phyloP scores from a whole-genome alignment of 2,329 filamentous ascomycete genomes.

The Fonsecaea nubica region DNA sequence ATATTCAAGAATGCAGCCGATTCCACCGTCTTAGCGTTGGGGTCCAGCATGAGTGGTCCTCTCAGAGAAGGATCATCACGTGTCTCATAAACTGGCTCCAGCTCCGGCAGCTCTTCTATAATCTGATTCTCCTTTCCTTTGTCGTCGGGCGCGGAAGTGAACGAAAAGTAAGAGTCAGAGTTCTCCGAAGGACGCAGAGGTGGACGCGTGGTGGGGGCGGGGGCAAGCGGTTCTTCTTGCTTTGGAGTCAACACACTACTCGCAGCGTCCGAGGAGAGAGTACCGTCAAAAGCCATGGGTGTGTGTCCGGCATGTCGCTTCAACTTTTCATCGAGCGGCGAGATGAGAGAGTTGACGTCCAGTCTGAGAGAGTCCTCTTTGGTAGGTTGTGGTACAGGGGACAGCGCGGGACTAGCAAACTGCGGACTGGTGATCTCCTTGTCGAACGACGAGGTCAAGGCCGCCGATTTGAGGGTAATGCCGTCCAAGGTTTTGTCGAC shows the following conservation, averaged over 20 bases:
- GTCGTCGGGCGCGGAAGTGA: slow-evolving; percentile 21
- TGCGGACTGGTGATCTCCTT: slow-evolving; percentile 53
- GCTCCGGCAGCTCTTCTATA: slow-evolving; percentile 23
- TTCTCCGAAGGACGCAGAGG: slow-evolving; percentile 47
- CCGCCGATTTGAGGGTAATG: slow-evolving; percentile 56
- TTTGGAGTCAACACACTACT: slow-evolving; percentile 39
- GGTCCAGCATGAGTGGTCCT: slow-evolving; percentile 52
- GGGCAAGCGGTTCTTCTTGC: slow-evolving; percentile 45
- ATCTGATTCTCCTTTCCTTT: slow-evolving; percentile 18
- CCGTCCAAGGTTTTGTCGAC: slow-evolving; percentile 55
- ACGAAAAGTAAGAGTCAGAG: slow-evolving; percentile 51
- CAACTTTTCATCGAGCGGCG: slow-evolving; percentile 49
- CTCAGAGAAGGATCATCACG: slow-evolving; percentile 53
- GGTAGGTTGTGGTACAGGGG: slow-evolving; percentile 38
- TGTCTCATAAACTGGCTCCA: slow-evolving; percentile 38
- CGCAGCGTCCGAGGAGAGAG: slow-evolving; percentile 41
- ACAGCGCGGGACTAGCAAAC: slow-evolving; percentile 43
- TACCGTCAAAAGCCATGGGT: slow-evolving; percentile 52
- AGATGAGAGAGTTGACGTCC: slow-evolving; percentile 40
- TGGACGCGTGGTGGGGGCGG: slow-evolving; percentile 41
- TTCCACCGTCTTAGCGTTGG: slow-evolving; percentile 50
- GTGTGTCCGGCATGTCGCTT: slow-evolving; percentile 53
- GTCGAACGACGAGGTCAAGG: slow-evolving; percentile 51
- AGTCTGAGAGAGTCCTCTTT: slow-evolving; percentile 43
- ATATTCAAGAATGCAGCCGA: slow-evolving; percentile 48